Evolutionary conservation across 208 protist species (phyloP).

Genomic region (Acanthamoeba polyphaga): DNA sequence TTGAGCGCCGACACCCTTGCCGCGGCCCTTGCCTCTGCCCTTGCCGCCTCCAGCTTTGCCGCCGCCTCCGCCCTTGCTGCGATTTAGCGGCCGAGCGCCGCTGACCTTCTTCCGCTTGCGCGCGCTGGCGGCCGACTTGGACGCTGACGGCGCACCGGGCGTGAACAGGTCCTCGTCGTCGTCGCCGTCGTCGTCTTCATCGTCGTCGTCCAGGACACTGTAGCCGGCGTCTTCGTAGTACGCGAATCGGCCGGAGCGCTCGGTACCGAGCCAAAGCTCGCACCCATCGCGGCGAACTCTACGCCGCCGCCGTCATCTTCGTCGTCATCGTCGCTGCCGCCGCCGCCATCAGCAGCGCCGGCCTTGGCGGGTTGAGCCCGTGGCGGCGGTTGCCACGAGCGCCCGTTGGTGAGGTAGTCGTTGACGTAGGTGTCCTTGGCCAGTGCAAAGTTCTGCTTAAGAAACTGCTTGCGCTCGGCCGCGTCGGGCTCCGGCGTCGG

Average conservation of each 20-base stretch:
- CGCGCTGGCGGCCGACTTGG: neutral
- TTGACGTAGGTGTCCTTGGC: neutral
- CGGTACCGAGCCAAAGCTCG: neutral
- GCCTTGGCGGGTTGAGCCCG: neutral
- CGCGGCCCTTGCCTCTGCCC: neutral
- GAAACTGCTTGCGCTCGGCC: neutral
- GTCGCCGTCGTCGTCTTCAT: neutral
- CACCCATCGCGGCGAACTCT: neutral
- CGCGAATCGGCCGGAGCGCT: neutral
- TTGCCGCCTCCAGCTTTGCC: neutral
- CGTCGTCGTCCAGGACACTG: neutral
- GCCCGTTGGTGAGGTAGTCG: neutral
- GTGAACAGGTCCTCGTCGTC: slow-evolving; percentile 24
- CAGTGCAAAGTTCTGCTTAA: neutral
- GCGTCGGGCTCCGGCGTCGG: neutral
- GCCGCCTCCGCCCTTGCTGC: neutral
- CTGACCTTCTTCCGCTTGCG: neutral
- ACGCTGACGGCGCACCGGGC: neutral
- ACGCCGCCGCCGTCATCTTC: neutral
- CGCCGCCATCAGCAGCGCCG: neutral
- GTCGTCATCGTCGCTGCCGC: neutral
- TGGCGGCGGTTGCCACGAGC: neutral
- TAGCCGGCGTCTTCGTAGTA: slow-evolving; percentile 7
- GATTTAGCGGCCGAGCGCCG: neutral
- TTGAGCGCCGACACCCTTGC: neutral